phyloP scores from a whole-genome alignment of 176 grass and related monocot genomes.

The Eremochloa ophiuroides region DNA sequence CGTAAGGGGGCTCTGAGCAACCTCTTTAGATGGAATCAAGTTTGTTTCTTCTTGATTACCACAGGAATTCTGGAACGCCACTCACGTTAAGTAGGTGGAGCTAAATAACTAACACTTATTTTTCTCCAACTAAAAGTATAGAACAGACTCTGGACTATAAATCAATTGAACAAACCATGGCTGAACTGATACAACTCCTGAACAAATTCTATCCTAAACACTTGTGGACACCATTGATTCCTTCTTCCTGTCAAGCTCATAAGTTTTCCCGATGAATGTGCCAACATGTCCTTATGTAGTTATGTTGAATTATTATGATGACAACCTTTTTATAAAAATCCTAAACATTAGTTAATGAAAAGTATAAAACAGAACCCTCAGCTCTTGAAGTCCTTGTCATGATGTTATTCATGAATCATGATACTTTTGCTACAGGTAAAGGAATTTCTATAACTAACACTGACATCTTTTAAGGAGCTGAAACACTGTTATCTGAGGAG shows the following conservation, averaged over 20 bases:
- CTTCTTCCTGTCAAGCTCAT: neutral
- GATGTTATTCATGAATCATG: neutral
- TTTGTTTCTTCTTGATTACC: neutral
- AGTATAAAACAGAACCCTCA: neutral
- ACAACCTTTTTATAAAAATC: neutral
- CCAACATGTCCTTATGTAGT: neutral
- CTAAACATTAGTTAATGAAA: neutral
- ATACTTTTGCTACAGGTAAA: neutral
- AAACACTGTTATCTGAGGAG: conserved; percentile 6
- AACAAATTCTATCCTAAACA: neutral
- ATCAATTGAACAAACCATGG: neutral
- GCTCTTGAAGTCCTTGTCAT: neutral
- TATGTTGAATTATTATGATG: neutral
- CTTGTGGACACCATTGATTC: neutral
- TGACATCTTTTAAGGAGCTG: conserved; percentile 8
- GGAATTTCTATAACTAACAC: conserved; percentile 12
- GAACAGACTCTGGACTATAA: neutral
- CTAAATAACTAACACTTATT: neutral
- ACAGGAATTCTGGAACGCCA: neutral
- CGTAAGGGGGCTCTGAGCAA: neutral
- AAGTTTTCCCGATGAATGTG: neutral
- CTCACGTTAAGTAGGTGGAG: neutral
- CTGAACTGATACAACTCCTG: neutral
- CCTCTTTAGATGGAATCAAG: neutral
- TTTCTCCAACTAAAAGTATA: neutral